These are phyloP conservation scores for Neophaeococcomyces aloes DNA, from an alignment of 2,329 filamentous ascomycete genomes.

Conservation along the genomic window DNA sequence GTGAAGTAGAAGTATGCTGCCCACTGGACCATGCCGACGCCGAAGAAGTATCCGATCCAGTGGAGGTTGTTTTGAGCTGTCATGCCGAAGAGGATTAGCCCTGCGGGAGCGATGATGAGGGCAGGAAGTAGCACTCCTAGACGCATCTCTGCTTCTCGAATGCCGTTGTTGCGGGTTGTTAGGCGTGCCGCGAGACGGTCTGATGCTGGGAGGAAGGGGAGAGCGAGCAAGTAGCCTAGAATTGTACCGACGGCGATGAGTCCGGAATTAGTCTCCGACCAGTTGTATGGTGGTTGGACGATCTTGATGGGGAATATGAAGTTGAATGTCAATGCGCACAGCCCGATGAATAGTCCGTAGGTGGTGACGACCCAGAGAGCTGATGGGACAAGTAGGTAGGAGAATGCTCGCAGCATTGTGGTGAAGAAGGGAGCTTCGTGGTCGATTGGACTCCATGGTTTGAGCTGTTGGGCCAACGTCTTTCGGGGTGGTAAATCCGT, in stretches of 20 bases:
- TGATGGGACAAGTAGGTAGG: constrained; percentile 39
- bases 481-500: constrained; percentile 29
- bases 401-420: constrained; percentile 38
- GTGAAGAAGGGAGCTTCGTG: constrained; percentile 36
- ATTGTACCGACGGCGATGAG: constrained; percentile 35
- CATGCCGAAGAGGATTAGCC: constrained; percentile 26
- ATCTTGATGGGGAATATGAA: constrained; percentile 42
- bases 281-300: constrained; percentile 34
- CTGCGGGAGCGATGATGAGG: constrained; percentile 25
- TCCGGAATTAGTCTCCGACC: constrained; percentile 32
- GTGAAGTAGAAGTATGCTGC: constrained; percentile 46
- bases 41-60: constrained; percentile 38
- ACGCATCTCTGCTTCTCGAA: constrained; percentile 35
- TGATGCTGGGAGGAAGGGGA: constrained; percentile 36
- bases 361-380: constrained; percentile 43
- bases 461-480: constrained; percentile 33
- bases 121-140: constrained; percentile 27
- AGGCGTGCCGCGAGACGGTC: constrained; percentile 30
- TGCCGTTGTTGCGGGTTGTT: constrained; percentile 29
- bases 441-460: constrained; percentile 36
- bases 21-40: constrained; percentile 41
- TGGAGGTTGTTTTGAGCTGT: constrained; percentile 26
- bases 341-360: constrained; percentile 41
- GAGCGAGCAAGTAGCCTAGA: constrained; percentile 30
- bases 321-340: constrained; percentile 42